Percentiles rank a stretch among this genome's conserved stretches.
phyloP scores from a whole-genome alignment of 2,329 filamentous ascomycete genomes.

The Ophiobolus disseminans region DNA sequence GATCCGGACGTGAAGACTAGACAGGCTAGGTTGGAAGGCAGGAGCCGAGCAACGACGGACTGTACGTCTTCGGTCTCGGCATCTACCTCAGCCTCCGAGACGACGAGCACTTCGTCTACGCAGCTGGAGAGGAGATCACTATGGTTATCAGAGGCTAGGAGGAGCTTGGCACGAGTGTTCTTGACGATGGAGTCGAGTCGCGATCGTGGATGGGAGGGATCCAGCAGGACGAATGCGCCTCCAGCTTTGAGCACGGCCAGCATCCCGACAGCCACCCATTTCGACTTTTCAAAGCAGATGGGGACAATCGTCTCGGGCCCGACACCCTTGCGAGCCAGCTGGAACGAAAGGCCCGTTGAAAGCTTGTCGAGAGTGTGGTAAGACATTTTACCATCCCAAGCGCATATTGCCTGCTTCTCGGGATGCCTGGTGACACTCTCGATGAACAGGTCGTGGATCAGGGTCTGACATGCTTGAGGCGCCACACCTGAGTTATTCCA shows the following conservation, averaged over 20 bases:
- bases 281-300: not conserved
- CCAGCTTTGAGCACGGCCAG: not conserved
- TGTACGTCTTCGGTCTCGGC: not conserved
- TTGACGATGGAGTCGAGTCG: not conserved
- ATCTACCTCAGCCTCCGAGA: not conserved
- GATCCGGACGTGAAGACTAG: conserved; percentile 80
- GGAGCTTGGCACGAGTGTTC: not conserved
- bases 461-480: too few relatives aligned
- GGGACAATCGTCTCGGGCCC: not conserved
- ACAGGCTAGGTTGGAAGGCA: not conserved
- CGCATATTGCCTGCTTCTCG: not conserved
- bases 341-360: not conserved
- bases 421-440: not conserved
- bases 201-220: not conserved
- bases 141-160: not conserved
- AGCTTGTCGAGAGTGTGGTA: not conserved
- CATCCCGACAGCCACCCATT: not conserved
- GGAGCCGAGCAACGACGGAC: too few relatives aligned
- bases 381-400: not conserved
- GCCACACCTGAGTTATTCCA: too few relatives aligned
- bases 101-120: not conserved
- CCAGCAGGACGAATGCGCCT: not conserved
- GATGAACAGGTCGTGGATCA: not conserved
- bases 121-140: not conserved
- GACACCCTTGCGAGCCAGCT: not conserved